Percentiles rank a stretch among this genome's conserved stretches.
Evolutionary conservation across 352 stramenopile genomes (phyloP).

Genomic region (Pythium grandisporangium): DNA sequence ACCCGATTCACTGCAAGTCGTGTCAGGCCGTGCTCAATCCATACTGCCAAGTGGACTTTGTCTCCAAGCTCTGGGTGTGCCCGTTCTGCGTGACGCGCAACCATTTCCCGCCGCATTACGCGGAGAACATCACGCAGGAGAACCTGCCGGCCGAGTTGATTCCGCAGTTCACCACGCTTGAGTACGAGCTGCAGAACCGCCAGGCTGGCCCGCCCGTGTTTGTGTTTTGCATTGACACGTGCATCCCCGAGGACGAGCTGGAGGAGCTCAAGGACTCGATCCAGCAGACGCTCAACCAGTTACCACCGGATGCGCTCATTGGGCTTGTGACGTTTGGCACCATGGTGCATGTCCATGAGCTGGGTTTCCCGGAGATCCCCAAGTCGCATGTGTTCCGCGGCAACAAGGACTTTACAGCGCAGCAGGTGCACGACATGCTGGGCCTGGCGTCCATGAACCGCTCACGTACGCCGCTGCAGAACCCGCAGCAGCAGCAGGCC

Average conservation of each 20-base stretch:
- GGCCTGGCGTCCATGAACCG: conserved; percentile 74
- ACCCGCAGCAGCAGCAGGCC: conserved; percentile 61
- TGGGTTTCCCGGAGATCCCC: conserved; percentile 93
- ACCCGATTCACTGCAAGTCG: conserved; percentile 97
- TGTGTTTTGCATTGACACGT: conserved; percentile 98
- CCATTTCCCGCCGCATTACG: conserved; percentile 94
- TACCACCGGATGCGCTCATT: conserved; percentile 96
- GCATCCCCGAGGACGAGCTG: conserved; percentile 94
- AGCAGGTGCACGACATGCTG: conserved; percentile 96
- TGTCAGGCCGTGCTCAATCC: conserved; percentile 97
- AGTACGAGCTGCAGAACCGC: conserved; percentile 96
- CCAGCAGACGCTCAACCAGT: conserved; percentile 96
- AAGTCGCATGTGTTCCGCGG: conserved; percentile 99
- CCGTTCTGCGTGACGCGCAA: conserved; percentile 99
- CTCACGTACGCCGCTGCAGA: conserved; percentile 28
- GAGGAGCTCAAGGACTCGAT: conserved; percentile 98
- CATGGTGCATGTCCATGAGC: conserved; percentile 99
- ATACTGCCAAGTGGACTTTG: conserved; percentile 98
- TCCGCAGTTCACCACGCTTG: conserved; percentile 98
- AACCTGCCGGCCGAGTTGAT: conserved; percentile 99
- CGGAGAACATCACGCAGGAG: conserved; percentile 96
- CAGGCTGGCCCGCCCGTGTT: conserved; percentile 95
- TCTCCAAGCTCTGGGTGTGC: conserved; percentile 99
- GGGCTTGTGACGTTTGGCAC: conserved; percentile 99
- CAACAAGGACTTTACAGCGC: conserved; percentile 96